These are phyloP conservation scores for Chaetomiaceae sp. DNA, from an alignment of 2,329 filamentous ascomycete species.

Conservation along the genomic window DNA sequence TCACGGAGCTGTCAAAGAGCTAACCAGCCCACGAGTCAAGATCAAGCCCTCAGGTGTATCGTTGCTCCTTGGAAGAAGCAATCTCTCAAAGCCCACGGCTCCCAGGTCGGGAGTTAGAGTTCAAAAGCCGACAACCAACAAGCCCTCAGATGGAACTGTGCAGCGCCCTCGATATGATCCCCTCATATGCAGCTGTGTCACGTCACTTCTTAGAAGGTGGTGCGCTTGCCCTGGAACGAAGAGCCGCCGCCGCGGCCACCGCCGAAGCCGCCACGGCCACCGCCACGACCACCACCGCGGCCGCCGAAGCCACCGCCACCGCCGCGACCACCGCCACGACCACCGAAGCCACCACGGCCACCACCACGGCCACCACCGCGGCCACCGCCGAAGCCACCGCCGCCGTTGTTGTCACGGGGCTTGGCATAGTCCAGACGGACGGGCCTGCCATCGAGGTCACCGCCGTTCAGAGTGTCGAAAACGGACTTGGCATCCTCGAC, in stretches of 20 bases:
- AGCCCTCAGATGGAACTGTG: slow-evolving; percentile 45
- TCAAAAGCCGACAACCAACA: slow-evolving; percentile 55
- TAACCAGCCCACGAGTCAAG: slow-evolving; percentile 31
- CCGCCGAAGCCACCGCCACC: slow-evolving; percentile 41
- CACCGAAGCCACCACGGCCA: slow-evolving; percentile 44
- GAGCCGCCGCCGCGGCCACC: slow-evolving; percentile 44
- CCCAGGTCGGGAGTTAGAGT: slow-evolving; percentile 34
- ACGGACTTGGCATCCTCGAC: slow-evolving; percentile 78
- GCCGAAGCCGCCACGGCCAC: slow-evolving; percentile 42
- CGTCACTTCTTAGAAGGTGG: slow-evolving; percentile 42
- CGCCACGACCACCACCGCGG: slow-evolving; percentile 45
- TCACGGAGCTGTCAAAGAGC: slow-evolving; percentile 31
- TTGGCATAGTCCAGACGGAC: slow-evolving; percentile 81
- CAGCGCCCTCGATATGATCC: slow-evolving; percentile 41
- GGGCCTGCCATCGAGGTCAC: slow-evolving; percentile 64
- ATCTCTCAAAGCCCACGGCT: slow-evolving; percentile 51
- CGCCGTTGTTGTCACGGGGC: slow-evolving; percentile 47
- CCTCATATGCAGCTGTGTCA: slow-evolving; percentile 34
- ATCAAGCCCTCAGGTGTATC: slow-evolving; percentile 53
- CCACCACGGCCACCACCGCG: slow-evolving; percentile 42
- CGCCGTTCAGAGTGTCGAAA: slow-evolving; percentile 56
- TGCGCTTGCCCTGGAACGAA: slow-evolving; percentile 72
- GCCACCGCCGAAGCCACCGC: slow-evolving; percentile 43
- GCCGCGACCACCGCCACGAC: slow-evolving; percentile 35
- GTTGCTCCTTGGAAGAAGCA: slow-evolving; percentile 40